Conservation (phyloP, 345 rosid species). For the Eucalyptus regnans region DNA sequence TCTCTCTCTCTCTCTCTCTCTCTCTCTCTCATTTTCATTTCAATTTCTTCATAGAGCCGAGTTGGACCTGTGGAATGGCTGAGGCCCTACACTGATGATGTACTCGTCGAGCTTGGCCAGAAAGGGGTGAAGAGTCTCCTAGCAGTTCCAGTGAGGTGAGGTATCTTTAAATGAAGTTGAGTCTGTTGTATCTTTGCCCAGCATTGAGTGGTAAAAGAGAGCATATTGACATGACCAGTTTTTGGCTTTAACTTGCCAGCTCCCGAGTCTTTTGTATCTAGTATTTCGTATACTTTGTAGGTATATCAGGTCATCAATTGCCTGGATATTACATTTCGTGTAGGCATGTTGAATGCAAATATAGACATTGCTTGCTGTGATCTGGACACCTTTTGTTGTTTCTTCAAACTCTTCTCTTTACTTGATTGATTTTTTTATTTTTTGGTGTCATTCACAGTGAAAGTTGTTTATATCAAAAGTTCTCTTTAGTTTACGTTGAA, state of each 20-base stretch:
- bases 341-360: background rate
- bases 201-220: background rate
- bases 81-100: conserved; percentile 94
- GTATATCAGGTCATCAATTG: background rate
- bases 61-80: conserved; percentile 97
- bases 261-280: background rate
- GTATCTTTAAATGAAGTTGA: background rate
- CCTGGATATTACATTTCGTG: background rate
- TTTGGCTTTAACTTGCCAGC: background rate
- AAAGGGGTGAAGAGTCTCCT: conserved; percentile 89
- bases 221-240: background rate
- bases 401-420: background rate
- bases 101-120: conserved; percentile 86
- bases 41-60: conserved; percentile 50
- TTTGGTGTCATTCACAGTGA: background rate
- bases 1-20: background rate
- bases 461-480: background rate
- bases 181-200: background rate
- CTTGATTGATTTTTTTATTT: background rate
- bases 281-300: background rate
- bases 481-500: background rate
- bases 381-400: background rate
- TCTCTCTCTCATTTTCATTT: background rate
- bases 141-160: conserved; percentile 86
- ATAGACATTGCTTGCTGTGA: background rate